Conservation (phyloP, 306 rosid species). For the Fragaria vesca region DNA sequence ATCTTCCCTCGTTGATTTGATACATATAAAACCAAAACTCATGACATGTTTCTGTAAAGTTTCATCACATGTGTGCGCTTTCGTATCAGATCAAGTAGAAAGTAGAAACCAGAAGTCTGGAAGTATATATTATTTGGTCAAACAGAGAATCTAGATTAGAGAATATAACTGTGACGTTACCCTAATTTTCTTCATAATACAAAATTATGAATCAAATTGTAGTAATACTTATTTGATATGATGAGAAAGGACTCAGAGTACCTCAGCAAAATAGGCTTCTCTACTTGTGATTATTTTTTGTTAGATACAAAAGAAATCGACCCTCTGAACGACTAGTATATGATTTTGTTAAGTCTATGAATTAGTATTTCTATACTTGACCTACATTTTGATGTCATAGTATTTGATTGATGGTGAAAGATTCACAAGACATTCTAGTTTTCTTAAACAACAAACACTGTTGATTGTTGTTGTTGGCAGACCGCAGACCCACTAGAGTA, state of each 20-base stretch:
- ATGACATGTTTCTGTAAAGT: slow-evolving; percentile 1
- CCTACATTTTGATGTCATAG: neutral
- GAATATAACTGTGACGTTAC: neutral
- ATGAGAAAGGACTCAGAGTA: neutral
- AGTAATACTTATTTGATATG: neutral
- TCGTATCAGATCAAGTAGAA: neutral
- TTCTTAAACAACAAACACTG: neutral
- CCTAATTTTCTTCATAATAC: neutral
- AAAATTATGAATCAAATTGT: neutral
- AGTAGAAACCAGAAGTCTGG: neutral
- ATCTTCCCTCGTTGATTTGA: neutral
- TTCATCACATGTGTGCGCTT: neutral
- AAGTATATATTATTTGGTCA: neutral
- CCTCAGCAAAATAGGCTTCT: neutral
- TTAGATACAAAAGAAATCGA: no score
- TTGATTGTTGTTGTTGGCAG: neutral
- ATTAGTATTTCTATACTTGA: no score
- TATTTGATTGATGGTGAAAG: neutral
- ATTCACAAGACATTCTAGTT: no score
- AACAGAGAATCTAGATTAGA: neutral
- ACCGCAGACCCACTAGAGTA: neutral
- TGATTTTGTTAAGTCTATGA: no score
- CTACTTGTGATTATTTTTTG: no score
- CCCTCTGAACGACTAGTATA: neutral
- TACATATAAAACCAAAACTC: neutral